Conservation (phyloP, 108 stramenopile species). For the Stephanodiscus minutulus region DNA sequence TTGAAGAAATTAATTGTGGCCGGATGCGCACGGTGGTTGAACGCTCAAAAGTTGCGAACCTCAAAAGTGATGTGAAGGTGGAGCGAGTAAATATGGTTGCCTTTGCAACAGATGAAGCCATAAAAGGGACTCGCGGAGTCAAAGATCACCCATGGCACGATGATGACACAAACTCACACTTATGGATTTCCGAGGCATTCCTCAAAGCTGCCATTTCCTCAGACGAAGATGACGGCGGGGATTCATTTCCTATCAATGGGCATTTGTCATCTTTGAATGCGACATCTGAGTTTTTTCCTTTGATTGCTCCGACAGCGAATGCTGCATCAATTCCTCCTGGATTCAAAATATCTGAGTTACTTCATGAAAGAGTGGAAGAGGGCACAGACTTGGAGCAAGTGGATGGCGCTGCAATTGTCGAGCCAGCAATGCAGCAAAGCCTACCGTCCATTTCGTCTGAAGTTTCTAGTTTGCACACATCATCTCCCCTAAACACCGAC, state of each 20-base stretch:
- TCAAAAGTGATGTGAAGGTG: background rate
- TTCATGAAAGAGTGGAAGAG: background rate
- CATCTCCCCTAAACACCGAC: conserved; percentile 14
- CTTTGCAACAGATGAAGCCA: background rate
- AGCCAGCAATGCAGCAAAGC: conserved; percentile 15
- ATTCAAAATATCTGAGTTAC: conserved; percentile 1
- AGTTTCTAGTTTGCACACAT: conserved; percentile 35
- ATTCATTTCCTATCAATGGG: conserved; percentile 13
- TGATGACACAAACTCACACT: conserved; percentile 11
- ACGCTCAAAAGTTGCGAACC: background rate
- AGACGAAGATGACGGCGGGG: conserved; percentile 17
- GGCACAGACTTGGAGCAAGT: background rate
- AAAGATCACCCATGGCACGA: conserved; percentile 10
- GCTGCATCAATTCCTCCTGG: conserved; percentile 27
- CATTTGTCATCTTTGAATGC: conserved; percentile 12
- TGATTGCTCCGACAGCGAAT: background rate
- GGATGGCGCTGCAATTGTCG: background rate
- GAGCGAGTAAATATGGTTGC: background rate
- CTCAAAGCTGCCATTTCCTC: conserved; percentile 24
- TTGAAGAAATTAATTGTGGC: conserved; percentile 10
- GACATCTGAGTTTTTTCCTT: conserved; percentile 6
- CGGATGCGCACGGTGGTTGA: background rate
- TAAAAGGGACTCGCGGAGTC: background rate
- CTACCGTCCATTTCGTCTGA: conserved; percentile 32
- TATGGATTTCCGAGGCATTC: conserved; percentile 33